phyloP scores from a whole-genome alignment of 75 land plant genomes.

The Pseudotsuga menziesii region DNA sequence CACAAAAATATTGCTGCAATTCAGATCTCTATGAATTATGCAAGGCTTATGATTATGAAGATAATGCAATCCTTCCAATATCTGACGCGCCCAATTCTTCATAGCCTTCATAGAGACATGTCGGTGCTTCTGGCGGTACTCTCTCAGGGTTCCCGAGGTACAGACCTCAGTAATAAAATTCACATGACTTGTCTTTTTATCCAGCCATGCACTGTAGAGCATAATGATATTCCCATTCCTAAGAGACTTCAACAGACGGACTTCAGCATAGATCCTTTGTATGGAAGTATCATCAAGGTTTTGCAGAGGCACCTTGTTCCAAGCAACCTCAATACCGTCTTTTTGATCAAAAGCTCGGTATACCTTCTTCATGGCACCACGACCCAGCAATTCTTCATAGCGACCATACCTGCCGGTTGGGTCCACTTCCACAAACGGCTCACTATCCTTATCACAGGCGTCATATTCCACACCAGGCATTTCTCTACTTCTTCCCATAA shows the following conservation, averaged over 20 bases:
- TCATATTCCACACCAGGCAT: not conserved
- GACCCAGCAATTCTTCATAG: conserved; percentile 57
- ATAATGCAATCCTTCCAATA: conserved; percentile 63
- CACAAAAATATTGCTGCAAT: conserved; percentile 79
- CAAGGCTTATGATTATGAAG: conserved; percentile 74
- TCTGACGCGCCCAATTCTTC: conserved; percentile 73
- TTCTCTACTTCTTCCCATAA: not conserved
- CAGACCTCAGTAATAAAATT: conserved; percentile 87
- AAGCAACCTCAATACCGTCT: conserved; percentile 80
- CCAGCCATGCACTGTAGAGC: conserved; percentile 50
- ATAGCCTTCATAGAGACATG: conserved; percentile 66
- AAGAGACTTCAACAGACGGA: conserved; percentile 36
- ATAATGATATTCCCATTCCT: conserved; percentile 49
- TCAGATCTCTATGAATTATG: conserved; percentile 79
- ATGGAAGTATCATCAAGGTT: conserved; percentile 28
- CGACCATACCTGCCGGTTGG: conserved; percentile 73
- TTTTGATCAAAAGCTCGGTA: conserved; percentile 72
- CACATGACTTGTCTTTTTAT: conserved; percentile 27
- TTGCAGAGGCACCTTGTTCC: conserved; percentile 62
- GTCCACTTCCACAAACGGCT: conserved; percentile 66
- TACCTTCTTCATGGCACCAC: conserved; percentile 68
- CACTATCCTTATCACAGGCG: conserved; percentile 18
- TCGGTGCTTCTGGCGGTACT: conserved; percentile 61
- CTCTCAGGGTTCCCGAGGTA: conserved; percentile 67
- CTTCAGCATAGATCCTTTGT: conserved; percentile 42